Percentiles rank a stretch among this genome's conserved stretches.
phyloP scores from a whole-genome alignment of 371 early-diverging fungal species.

The Mortierella sp. region DNA sequence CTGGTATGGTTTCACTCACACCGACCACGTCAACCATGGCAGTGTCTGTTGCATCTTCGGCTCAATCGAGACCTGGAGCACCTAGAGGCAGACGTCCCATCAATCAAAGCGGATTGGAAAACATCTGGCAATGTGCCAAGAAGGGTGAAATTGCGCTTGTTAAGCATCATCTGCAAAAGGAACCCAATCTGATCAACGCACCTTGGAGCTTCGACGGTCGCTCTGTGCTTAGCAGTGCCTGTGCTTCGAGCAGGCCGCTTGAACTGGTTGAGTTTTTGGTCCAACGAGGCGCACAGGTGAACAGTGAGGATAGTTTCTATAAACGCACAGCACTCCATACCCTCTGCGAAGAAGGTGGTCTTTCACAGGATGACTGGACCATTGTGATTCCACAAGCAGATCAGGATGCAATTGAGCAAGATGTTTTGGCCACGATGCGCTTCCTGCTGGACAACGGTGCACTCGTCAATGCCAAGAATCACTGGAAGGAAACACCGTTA shows the following conservation, averaged over 20 bases:
- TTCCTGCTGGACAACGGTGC: conserved; percentile 44
- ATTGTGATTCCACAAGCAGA: conserved; percentile 26
- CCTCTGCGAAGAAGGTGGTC: conserved; percentile 39
- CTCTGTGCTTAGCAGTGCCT: conserved; percentile 41
- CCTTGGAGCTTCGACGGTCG: conserved; percentile 53
- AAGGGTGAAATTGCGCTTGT: conserved; percentile 40
- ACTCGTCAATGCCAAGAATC: conserved; percentile 42
- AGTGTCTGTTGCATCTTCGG: conserved; percentile 33
- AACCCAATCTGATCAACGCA: conserved; percentile 29
- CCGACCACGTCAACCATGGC: conserved; percentile 49
- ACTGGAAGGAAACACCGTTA: conserved; percentile 49
- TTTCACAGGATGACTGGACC: conserved; percentile 41
- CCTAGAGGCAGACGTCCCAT: conserved; percentile 8
- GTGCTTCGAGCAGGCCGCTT: conserved; percentile 33
- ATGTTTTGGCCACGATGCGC: conserved; percentile 46
- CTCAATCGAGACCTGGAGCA: conserved; percentile 8
- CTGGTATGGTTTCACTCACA: conserved; percentile 38
- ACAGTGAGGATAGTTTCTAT: conserved; percentile 33
- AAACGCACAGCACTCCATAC: conserved; percentile 49
- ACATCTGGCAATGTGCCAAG: conserved; percentile 46
- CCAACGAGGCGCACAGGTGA: conserved; percentile 34
- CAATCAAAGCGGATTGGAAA: conserved; percentile 23
- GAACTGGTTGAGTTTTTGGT: conserved; percentile 49
- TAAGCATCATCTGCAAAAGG: conserved; percentile 31
- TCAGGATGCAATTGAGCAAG: conserved; percentile 39